These are phyloP conservation scores for Colletotrichum tofieldiae DNA, from an alignment of 2,329 filamentous ascomycete genomes.

Conservation along the genomic window DNA sequence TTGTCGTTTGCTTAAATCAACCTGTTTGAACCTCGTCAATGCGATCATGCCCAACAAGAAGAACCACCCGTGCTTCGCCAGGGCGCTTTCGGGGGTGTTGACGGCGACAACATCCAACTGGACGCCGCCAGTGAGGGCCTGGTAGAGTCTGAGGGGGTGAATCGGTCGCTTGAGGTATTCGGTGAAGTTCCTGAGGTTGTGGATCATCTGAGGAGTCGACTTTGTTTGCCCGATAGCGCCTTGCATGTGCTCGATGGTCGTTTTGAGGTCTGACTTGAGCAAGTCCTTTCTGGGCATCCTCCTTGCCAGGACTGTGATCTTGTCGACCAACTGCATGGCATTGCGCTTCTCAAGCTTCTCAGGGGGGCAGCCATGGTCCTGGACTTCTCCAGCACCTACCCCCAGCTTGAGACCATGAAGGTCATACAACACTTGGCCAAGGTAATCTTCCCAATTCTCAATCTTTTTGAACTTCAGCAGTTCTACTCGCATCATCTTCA, in stretches of 20 bases:
- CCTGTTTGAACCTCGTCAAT: constrained; percentile 84
- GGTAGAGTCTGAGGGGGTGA: constrained; percentile 84
- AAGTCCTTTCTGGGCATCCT: constrained; percentile 92
- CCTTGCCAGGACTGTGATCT: constrained; percentile 85
- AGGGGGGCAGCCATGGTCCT: constrained; percentile 84
- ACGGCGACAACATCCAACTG: constrained; percentile 81
- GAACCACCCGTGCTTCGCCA: constrained; percentile 91
- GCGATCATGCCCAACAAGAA: constrained; percentile 92
- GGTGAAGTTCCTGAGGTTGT: constrained; percentile 88
- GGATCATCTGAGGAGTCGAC: constrained; percentile 83
- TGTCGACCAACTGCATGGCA: constrained; percentile 86
- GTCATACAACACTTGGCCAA: constrained; percentile 88
- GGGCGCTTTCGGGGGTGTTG: constrained; percentile 76
- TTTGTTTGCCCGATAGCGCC: constrained; percentile 86
- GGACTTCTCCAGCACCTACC: constrained; percentile 74
- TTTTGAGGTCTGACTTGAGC: constrained; percentile 90
- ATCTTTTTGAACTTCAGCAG: constrained; percentile 82
- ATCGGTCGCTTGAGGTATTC: constrained; percentile 88
- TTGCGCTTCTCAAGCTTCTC: constrained; percentile 86
- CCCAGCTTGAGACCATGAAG: constrained; percentile 86
- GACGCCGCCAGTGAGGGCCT: constrained; percentile 84
- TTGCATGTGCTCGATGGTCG: constrained; percentile 93
- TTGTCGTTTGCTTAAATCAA: constrained; percentile 80
- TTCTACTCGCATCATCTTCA: constrained; percentile 91
- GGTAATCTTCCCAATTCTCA: constrained; percentile 87